A percentile compares a stretch with the other conserved stretches of the same genome.
These are phyloP conservation scores for Neonectria neomacrospora DNA, from an alignment of 2,329 filamentous ascomycete genomes.

Conservation along the genomic window DNA sequence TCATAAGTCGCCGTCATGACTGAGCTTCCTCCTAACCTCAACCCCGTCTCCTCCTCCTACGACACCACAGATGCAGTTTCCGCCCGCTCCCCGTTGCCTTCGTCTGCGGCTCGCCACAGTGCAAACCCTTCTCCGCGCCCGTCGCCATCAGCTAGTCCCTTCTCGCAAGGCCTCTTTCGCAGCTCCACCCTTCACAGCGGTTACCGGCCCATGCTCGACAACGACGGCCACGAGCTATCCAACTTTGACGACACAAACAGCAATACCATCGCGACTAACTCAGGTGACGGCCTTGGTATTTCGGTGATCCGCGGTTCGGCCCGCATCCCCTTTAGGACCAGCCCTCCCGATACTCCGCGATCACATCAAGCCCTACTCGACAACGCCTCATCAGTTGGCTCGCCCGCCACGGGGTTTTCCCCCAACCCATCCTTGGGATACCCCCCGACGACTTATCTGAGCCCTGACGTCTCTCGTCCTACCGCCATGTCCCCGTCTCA, in stretches of 20 bases:
- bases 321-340: conserved; percentile 28
- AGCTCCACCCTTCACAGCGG: conserved; percentile 32
- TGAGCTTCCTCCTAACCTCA: conserved; percentile 13
- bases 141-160: conserved; percentile 18
- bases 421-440: conserved; percentile 11
- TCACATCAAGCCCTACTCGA: conserved; percentile 36
- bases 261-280: background rate
- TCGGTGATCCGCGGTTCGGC: conserved; percentile 22
- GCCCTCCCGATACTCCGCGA: conserved; percentile 38
- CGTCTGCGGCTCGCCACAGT: conserved; percentile 19
- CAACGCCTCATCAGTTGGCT: conserved; percentile 4
- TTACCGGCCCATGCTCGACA: conserved; percentile 37
- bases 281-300: conserved; percentile 32
- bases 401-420: conserved; percentile 1
- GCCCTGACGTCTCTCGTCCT: conserved; percentile 17
- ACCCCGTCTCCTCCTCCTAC: conserved; percentile 24
- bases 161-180: conserved; percentile 34
- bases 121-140: conserved; percentile 8
- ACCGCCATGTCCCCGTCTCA: conserved; percentile 12
- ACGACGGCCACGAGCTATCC: conserved; percentile 35
- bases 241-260: conserved; percentile 24
- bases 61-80: conserved; percentile 25
- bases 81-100: conserved; percentile 17
- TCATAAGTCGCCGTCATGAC: conserved; percentile 27
- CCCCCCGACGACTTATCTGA: conserved; percentile 24